phyloP scores from a whole-genome alignment of 2,329 filamentous ascomycete species.

The Dryadomyces quercivorus region DNA sequence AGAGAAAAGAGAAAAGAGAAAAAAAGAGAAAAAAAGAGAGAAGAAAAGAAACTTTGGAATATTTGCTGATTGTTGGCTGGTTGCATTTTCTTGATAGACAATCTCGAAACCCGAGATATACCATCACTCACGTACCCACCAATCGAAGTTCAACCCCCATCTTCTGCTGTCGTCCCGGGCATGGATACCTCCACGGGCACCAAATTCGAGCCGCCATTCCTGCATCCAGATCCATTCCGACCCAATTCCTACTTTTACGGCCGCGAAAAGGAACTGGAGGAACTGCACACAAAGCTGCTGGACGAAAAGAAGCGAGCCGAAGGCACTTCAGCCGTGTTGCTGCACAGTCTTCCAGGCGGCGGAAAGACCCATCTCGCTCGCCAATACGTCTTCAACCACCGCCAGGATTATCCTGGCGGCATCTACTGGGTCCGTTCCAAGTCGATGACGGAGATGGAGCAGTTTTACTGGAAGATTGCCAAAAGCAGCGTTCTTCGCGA shows the following conservation, averaged over 20 bases:
- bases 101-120: not conserved
- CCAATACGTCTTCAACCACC: conserved; percentile 52
- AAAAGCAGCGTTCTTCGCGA: conserved; percentile 38
- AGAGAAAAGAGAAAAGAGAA: not conserved
- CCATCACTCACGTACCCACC: not conserved
- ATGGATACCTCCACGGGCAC: too few relatives aligned
- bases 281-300: conserved; percentile 46
- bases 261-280: conserved; percentile 41
- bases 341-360: conserved; percentile 52
- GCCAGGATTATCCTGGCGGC: conserved; percentile 47
- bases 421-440: conserved; percentile 60
- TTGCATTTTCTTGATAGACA: not conserved
- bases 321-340: conserved; percentile 50
- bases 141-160: not conserved
- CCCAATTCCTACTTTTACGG: conserved; percentile 53
- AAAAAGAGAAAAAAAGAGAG: not conserved
- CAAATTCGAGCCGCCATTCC: conserved; percentile 18
- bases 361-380: conserved; percentile 59
- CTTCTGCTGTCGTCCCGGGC: conserved; percentile 5
- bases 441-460: conserved; percentile 42
- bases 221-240: conserved; percentile 44
- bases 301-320: conserved; percentile 40
- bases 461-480: conserved; percentile 55
- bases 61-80: not conserved
- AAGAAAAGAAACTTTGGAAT: not conserved